Evolutionary conservation across 176 grass and related monocot genomes (phyloP), one percentile per base, ranked within the genome.

Genomic region (Oryza rufipogon): DNA sequence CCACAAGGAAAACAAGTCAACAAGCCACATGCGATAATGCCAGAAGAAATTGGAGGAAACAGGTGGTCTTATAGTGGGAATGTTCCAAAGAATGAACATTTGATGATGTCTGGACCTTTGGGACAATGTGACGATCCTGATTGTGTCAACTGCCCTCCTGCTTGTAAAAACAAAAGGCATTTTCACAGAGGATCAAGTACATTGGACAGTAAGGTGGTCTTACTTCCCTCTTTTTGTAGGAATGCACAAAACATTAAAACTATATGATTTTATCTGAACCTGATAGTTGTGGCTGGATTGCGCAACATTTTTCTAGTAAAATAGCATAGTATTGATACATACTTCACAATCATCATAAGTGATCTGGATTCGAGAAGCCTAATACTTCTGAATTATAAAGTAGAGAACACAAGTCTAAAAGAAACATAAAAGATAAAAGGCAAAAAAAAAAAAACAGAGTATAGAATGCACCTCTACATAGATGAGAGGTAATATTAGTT

Each of bases 31-130:
- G 79, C 91, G 3, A 52, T 93, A 78, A 92, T 85, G 87, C 90
- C 87, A 38, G 91, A 90, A 86, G 86, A 83, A 72, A 79, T 71
- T 13, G 86, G 77, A 33, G 68, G 71, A 77, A 90, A 75, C 66
- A 89, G 81, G 45, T 93, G 84, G 80, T 74, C 86, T 69, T 68
- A 85, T 30, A 74, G 73, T 49, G 81, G 86, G 5, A 69, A 90
- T 70, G 22, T 78, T n/a, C 80, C 30, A 42, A 93, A 70, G 81
- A 95, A 98, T 80, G 91, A 95, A 74, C 87, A 98, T 61, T 85
- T 98, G 66, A 68, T 98, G 89, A 95, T 87, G 87, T 98, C 96
- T 54, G 96, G 93, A 20, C 96, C 96, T 83, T 85, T 98, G 65
- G 92, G 96, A 3, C 86, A 93, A 71, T 98, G 96, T 49, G 90